Percentiles rank a stretch among this genome's conserved stretches.
These are phyloP conservation scores for Xylaria digitata DNA, from an alignment of 2,329 filamentous ascomycete genomes.

Conservation along the genomic window DNA sequence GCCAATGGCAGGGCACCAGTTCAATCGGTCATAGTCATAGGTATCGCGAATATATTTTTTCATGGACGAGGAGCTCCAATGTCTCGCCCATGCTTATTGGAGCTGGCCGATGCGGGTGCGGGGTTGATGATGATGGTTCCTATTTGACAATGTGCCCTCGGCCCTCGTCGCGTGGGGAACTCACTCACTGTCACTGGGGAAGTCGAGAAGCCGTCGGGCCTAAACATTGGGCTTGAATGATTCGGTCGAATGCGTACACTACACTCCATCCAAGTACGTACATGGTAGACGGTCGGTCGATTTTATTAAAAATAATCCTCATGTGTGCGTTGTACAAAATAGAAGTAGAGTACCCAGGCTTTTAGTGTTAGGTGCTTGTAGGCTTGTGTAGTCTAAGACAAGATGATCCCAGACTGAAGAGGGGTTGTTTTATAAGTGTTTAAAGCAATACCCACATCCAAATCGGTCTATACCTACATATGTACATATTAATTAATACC, in stretches of 20 bases:
- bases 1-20: constrained; percentile 21
- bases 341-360: neutral
- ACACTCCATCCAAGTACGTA: too few species aligned
- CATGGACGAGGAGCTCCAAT: constrained; percentile 6
- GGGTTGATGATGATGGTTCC: constrained; percentile 15
- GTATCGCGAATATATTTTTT: constrained; percentile 26
- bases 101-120: constrained; percentile 13
- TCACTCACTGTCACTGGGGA: neutral
- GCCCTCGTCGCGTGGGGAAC: constrained; percentile 1
- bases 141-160: constrained; percentile 29
- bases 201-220: constrained; percentile 1
- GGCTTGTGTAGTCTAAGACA: neutral
- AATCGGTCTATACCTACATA: too few species aligned
- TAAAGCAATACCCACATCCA: too few species aligned
- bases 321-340: constrained; percentile 25
- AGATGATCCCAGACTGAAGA: constrained; percentile 3
- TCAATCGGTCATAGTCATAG: constrained; percentile 7
- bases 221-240: constrained; percentile 3
- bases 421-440: constrained; percentile 10
- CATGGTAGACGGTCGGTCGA: too few species aligned
- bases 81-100: constrained; percentile 13
- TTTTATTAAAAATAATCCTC: neutral
- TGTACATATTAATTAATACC: constrained; percentile 3
- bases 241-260: neutral
- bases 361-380: too few species aligned